Base-by-base conservation (phyloP, 1,284 basidiomycete genomes). In the Ganoderma lucidum region DNA sequence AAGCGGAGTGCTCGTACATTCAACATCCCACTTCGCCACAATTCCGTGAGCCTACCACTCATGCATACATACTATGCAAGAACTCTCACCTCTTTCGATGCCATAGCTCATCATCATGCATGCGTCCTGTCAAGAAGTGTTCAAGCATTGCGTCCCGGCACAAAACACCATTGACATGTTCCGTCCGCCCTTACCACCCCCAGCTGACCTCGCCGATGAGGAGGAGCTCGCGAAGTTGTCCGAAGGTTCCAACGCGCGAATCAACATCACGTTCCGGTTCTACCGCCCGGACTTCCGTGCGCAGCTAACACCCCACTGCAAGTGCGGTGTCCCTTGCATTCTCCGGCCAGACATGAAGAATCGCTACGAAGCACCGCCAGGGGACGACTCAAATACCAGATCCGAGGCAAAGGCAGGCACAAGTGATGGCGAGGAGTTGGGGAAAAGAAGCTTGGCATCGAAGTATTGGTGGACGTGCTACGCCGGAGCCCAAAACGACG, bases 391-490 rank as follows among this genome's bases (percentile, higher is more conserved):
- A 3, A 28, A 30, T 53, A 35, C 30, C 53, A 17, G n/a, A 17
- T 44, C 59, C 10, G 37, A 41, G 39, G 10, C 37, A 28, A 23
- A 9, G 4, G 9, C 56, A n/a, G 37, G 28, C 6, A 37, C 10
- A 2, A 35, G 45, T 19, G 48, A 63, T 0, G 45, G 12, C 10
- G 53, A 48, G 39, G 55, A 75, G 32, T 70, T 56, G 4, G 42
- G 17, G 62, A 82, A 78, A 55, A 83, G 83, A 71, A 85, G 82
- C 6, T 76, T 82, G 67, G 83, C 81, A 1, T 86, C 87, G 78
- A 85, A 86, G 61, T 96, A 93, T 77, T 96, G 95, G 89, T 97
- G 96, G 95, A 86, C 89, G 61, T 97, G 96, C 76, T 93, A 94
- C 77, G 91, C 90, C 10, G 92, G 92, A 0, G 90, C 90, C 19